Percentiles rank a stretch among this genome's conserved stretches.
phyloP scores from a whole-genome alignment of 108 stramenopile genomes.

The Conticribra weissflogii region DNA sequence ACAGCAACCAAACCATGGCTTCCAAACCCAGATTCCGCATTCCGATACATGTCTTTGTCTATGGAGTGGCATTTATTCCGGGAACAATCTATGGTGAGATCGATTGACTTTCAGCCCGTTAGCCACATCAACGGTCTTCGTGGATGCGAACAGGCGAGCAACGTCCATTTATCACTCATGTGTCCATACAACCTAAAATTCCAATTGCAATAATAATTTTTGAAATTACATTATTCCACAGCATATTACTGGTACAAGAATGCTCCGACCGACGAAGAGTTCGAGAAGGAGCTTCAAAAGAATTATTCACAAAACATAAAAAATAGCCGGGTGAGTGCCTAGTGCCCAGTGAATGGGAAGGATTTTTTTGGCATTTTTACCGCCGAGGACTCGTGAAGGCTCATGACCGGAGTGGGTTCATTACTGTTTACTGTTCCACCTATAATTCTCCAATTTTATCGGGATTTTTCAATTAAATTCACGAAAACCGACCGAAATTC shows the following conservation, averaged over 20 bases:
- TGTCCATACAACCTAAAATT: not conserved
- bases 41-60: slow-evolving; percentile 57
- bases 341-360: no score
- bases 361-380: no score
- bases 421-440: no score
- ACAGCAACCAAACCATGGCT: not conserved
- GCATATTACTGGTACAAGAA: slow-evolving; percentile 57
- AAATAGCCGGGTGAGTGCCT: slow-evolving; percentile 28
- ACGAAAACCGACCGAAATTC: not conserved
- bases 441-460: no score
- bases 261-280: slow-evolving; percentile 48
- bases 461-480: no score
- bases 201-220: not conserved
- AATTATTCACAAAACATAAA: slow-evolving; percentile 54
- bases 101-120: not conserved
- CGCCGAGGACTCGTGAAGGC: no score
- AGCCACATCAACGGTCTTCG: no score
- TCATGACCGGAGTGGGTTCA: no score
- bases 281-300: slow-evolving; percentile 40
- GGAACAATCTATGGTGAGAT: slow-evolving; percentile 38
- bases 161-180: no score
- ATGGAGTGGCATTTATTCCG: slow-evolving; percentile 46
- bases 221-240: not conserved
- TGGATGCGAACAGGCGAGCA: no score
- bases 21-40: slow-evolving; percentile 52